Evolutionary conservation across 2,329 filamentous ascomycete species (phyloP), one percentile per base, ranked within the genome.

Genomic region (Cladophialophora exuberans): DNA sequence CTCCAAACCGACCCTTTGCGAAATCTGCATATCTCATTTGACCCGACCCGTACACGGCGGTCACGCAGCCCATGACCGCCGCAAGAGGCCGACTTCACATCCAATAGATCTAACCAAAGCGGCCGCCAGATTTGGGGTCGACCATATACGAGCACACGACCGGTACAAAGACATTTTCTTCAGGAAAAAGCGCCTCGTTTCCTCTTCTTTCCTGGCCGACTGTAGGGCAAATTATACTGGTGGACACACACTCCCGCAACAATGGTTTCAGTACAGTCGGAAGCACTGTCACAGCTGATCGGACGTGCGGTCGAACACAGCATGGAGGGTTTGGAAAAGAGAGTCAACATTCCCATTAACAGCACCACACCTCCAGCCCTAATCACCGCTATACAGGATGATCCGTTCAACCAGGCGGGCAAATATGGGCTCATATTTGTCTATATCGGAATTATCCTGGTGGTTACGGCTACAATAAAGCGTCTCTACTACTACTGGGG

Each of bases 341-440:
- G 83, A 54, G 77, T 85, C 56, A 76, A 80, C 65, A 79, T 85
- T 58, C 79, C 80, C 4, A 76, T 75, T 64, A 83, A 79, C 63
- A 76, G 71, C 56, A 80, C 76, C 44, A 84, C 77, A 57, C 81
- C 82, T n/a, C 66, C 76, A 9, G 78, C 76, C 3, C 69, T 85
- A 51, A 73, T 81, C 35, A 79, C 79, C 65, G 82, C 83, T 49
- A 79, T 76, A 62, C 78, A 77, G 13, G 71, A 76, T 63, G 92
- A 97, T 70, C 90, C 92, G 20, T 97, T 89, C 87, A 81, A 71
- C 22, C 76, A 90, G 67, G 86, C 91, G 18, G 89, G 87, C 39
- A 95, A 96, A 75, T 96, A 97, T 74, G 90, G 82, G 2, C 75
- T 90, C 47, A 90, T 87, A 54, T 96, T 90, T 85, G 90, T 93